Evolutionary conservation across 1,139 yeast species (phyloP).

Genomic region (Blastobotrys malaysiensis): DNA sequence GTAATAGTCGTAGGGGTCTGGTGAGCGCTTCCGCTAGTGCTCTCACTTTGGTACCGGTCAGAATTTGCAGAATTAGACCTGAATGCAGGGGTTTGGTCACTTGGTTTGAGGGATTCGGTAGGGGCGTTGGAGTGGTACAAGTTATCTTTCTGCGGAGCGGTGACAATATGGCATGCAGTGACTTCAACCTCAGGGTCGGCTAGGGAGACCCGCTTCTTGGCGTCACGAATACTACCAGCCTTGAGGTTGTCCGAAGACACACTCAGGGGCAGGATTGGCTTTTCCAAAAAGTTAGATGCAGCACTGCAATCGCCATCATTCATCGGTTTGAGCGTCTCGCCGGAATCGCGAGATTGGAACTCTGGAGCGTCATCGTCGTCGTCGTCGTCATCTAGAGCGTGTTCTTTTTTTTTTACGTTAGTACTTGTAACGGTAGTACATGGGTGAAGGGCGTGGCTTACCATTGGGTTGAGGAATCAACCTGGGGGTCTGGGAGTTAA

Average conservation of each 20-base stretch:
- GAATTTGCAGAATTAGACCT: neutral
- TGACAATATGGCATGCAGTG: neutral
- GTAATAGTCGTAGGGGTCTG: constrained; percentile 3
- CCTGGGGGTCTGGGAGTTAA: neutral
- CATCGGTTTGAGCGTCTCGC: neutral
- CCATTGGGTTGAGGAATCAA: neutral
- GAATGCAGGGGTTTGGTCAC: neutral
- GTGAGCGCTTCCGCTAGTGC: constrained; percentile 1
- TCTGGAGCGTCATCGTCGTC: neutral
- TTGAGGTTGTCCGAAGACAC: neutral
- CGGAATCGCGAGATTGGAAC: neutral
- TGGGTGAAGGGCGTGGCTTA: neutral
- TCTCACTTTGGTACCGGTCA: neutral
- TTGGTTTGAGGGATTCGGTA: neutral
- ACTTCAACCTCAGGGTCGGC: neutral
- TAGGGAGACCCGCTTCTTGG: neutral
- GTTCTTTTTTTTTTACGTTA: neutral
- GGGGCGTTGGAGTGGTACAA: neutral
- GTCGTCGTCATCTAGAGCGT: neutral
- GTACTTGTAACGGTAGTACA: neutral
- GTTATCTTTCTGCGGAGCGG: neutral
- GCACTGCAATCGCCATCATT: neutral
- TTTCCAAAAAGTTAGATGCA: neutral
- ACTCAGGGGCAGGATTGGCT: neutral
- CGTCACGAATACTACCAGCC: neutral